Conservation (phyloP, 208 protist species). For the Trypanosoma boissoni region DNA sequence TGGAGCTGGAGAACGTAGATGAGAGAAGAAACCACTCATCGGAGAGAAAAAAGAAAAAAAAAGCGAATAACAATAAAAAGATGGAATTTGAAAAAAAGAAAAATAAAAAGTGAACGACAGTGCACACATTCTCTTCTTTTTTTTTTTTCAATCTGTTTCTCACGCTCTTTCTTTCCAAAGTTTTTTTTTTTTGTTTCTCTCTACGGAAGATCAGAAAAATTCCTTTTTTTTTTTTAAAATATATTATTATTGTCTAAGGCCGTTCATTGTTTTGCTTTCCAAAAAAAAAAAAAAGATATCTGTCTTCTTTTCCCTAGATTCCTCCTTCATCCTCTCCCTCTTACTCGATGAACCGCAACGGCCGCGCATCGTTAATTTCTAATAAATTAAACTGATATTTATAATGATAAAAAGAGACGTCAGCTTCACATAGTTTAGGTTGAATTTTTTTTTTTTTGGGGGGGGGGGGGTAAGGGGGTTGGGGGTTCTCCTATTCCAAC, state of each 20-base stretch:
- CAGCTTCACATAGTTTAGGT: not conserved
- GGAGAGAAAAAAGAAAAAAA: conserved; percentile 23
- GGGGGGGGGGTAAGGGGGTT: no score
- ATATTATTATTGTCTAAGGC: conserved; percentile 18
- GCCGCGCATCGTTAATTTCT: not conserved
- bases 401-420: not conserved
- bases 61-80: conserved; percentile 10
- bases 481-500: not conserved
- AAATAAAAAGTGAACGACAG: conserved; percentile 10
- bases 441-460: not conserved
- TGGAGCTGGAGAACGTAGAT: not conserved
- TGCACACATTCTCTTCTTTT: conserved; percentile 7
- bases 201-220: not conserved
- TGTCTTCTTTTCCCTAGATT: not conserved
- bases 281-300: conserved; percentile 9
- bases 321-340: not conserved
- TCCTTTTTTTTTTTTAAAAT: conserved; percentile 38
- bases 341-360: not conserved
- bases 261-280: conserved; percentile 19
- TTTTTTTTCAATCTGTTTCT: conserved; percentile 3
- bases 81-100: not conserved
- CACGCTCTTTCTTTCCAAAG: conserved; percentile 2
- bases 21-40: conserved; percentile 24
- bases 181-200: conserved; percentile 10
- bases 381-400: conserved; percentile 5